Percentiles rank a stretch among this genome's conserved stretches.
Conservation (phyloP, 140 eudicot genomes). For the Anethum foeniculum region DNA sequence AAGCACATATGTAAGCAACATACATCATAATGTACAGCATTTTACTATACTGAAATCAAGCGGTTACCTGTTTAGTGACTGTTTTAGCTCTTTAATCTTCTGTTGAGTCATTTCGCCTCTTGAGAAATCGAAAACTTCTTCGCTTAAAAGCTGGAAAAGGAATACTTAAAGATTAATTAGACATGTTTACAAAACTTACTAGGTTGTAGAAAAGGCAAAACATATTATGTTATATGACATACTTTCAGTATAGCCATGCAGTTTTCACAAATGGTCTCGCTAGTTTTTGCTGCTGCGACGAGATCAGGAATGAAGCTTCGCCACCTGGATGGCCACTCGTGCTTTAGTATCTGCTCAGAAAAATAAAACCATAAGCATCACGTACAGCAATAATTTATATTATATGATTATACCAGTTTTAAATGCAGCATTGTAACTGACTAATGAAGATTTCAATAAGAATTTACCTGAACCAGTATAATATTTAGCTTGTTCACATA, state of each 20-base stretch:
- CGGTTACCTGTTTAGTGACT: slow-evolving; percentile 81
- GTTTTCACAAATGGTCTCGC: slow-evolving; percentile 92
- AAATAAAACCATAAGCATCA: background rate
- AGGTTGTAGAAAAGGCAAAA: background rate
- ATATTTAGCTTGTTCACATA: slow-evolving; percentile 89
- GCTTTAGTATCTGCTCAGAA: slow-evolving; percentile 74
- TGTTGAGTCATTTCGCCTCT: slow-evolving; percentile 99
- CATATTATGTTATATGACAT: slow-evolving; percentile 13
- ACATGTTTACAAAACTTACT: background rate
- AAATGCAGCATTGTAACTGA: background rate
- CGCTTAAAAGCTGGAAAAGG: slow-evolving; percentile 74
- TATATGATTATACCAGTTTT: background rate
- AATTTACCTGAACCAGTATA: slow-evolving; percentile 86
- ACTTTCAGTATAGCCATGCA: slow-evolving; percentile 97
- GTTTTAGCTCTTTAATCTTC: slow-evolving; percentile 92
- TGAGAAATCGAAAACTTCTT: slow-evolving; percentile 97
- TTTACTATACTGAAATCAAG: background rate
- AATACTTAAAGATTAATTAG: background rate
- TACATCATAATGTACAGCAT: background rate
- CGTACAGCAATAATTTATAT: background rate
- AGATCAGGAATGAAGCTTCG: slow-evolving; percentile 83
- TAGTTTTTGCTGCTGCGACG: slow-evolving; percentile 87
- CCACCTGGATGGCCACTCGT: slow-evolving; percentile 99
- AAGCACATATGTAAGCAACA: background rate
- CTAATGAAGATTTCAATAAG: background rate